A percentile compares a stretch with the other conserved stretches of the same genome.
phyloP scores from a whole-genome alignment of 331 rosid species.

The Stylosanthes scabra region DNA sequence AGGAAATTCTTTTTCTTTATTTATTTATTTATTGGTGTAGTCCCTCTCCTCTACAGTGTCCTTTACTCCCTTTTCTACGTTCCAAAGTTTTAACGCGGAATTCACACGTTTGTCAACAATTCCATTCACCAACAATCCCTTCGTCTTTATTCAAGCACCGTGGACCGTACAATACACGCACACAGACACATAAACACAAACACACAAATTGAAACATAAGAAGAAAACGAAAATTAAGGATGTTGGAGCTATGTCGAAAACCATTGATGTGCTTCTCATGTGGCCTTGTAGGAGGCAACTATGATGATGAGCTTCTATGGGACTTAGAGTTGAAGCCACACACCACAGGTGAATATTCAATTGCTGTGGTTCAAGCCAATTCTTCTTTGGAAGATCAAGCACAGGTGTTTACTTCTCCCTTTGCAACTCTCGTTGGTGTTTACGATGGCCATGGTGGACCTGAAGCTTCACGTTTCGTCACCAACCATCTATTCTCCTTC shows the following conservation, averaged over 20 bases:
- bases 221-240: slow-evolving; percentile 29
- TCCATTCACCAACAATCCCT: slow-evolving; percentile 24
- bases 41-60: neutral
- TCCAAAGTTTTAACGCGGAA: slow-evolving; percentile 47
- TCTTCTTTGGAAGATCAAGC: slow-evolving; percentile 77
- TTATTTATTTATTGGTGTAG: neutral
- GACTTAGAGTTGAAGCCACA: slow-evolving; percentile 64
- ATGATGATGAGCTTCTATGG: slow-evolving; percentile 70
- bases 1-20: neutral
- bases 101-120: slow-evolving; percentile 43
- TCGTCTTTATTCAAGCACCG: neutral
- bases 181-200: neutral
- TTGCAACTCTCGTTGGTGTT: slow-evolving; percentile 71
- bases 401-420: slow-evolving; percentile 74
- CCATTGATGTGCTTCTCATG: slow-evolving; percentile 66
- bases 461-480: slow-evolving; percentile 75
- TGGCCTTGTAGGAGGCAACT: slow-evolving; percentile 57
- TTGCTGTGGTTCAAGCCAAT: slow-evolving; percentile 87
- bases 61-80: neutral
- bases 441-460: slow-evolving; percentile 96
- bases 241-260: slow-evolving; percentile 62
- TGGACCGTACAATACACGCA: neutral
- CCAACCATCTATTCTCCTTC: slow-evolving; percentile 61
- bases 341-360: slow-evolving; percentile 71
- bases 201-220: neutral